Percentiles rank a stretch among this genome's conserved stretches.
phyloP scores from a whole-genome alignment of 2,329 filamentous ascomycete species.

The Trichothecium roseum region DNA sequence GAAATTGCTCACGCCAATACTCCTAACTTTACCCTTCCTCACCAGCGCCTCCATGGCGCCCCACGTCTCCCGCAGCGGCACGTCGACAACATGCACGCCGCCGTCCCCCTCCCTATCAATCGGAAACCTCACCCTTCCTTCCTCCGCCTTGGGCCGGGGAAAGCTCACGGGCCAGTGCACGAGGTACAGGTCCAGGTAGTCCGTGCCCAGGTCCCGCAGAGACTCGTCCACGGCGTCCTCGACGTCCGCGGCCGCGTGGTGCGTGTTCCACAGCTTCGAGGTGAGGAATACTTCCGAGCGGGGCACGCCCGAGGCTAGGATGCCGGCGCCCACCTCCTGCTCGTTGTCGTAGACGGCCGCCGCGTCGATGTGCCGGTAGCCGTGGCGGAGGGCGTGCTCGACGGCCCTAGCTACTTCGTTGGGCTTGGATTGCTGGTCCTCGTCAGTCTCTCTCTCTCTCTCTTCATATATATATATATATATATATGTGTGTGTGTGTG shows the following conservation, averaged over 20 bases:
- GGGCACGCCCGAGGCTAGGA: constrained; percentile 53
- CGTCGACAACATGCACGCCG: constrained; percentile 63
- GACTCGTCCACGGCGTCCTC: constrained; percentile 49
- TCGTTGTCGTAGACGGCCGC: constrained; percentile 73
- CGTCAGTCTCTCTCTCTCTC: too few species aligned
- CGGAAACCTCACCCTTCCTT: too few species aligned
- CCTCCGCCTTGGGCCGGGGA: constrained; percentile 47
- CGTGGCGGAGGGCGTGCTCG: constrained; percentile 53
- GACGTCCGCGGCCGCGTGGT: constrained; percentile 62
- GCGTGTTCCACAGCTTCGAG: constrained; percentile 74
- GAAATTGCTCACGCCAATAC: constrained; percentile 84
- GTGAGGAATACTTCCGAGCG: constrained; percentile 61
- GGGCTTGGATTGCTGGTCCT: constrained; percentile 61
- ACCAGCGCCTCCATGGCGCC: constrained; percentile 61
- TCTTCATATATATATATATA: too few species aligned
- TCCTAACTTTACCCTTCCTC: constrained; percentile 59
- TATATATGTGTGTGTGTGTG: too few species aligned
- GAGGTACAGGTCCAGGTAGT: constrained; percentile 61
- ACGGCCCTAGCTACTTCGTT: constrained; percentile 62
- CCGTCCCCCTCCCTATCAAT: constrained; percentile 57
- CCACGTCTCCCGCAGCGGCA: constrained; percentile 75
- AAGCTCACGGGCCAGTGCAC: constrained; percentile 66
- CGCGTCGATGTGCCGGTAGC: constrained; percentile 70
- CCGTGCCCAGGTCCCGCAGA: constrained; percentile 48
- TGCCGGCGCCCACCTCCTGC: constrained; percentile 54